These are phyloP conservation scores for Verticillium alfalfae DNA, from an alignment of 2,329 filamentous ascomycete genomes.

Conservation along the genomic window DNA sequence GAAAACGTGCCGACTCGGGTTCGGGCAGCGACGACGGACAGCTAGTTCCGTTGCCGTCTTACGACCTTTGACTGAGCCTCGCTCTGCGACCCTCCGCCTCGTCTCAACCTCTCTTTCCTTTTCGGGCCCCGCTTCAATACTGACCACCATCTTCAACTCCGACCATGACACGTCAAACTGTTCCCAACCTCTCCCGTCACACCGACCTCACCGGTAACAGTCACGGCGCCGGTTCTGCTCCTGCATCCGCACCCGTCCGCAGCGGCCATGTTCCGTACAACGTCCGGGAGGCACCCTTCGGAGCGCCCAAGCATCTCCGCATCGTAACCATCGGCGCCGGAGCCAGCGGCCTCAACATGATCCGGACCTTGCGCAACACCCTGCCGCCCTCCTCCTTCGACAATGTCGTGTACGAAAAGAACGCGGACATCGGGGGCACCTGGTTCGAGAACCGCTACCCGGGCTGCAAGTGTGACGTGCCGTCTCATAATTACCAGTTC, in stretches of 20 bases:
- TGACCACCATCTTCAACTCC: neutral
- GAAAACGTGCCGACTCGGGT: neutral
- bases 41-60: neutral
- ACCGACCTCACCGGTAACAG: constrained; percentile 7
- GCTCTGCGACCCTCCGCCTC: too few relatives aligned
- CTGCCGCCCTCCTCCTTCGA: constrained; percentile 32
- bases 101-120: too few relatives aligned
- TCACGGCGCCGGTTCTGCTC: neutral
- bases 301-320: constrained; percentile 6
- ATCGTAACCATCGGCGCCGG: constrained; percentile 12
- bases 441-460: constrained; percentile 57
- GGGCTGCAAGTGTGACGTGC: constrained; percentile 51
- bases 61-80: neutral
- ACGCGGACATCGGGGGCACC: constrained; percentile 47
- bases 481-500: constrained; percentile 58
- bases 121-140: too few relatives aligned
- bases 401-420: constrained; percentile 50
- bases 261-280: constrained; percentile 4
- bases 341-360: constrained; percentile 14
- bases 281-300: constrained; percentile 8
- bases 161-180: constrained; percentile 9
- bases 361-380: constrained; percentile 36
- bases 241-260: neutral
- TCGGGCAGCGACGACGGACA: neutral
- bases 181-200: constrained; percentile 11